A percentile compares a stretch with the other conserved stretches of the same genome.
Evolutionary conservation across 176 grass and related monocot species (phyloP).

Genomic region (Cymbopogon citratus): DNA sequence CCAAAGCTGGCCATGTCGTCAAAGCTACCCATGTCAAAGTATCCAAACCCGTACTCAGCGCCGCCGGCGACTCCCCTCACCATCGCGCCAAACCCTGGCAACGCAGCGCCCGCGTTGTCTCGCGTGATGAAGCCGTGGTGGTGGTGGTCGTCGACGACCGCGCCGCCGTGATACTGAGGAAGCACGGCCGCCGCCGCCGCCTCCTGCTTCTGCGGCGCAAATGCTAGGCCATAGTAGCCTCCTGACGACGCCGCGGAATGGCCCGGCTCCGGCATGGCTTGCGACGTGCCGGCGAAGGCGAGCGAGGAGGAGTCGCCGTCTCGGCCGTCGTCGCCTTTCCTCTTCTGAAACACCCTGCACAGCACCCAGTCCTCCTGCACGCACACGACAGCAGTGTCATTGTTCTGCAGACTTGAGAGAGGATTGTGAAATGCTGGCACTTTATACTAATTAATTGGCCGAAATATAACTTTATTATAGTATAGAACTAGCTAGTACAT

Average conservation of each 20-base stretch:
- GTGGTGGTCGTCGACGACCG: not conserved
- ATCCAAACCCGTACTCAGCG: constrained; percentile 25
- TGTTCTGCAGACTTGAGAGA: not conserved
- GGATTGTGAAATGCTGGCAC: not conserved
- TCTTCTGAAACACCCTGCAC: constrained; percentile 67
- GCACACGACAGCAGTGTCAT: not conserved
- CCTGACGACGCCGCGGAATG: not conserved
- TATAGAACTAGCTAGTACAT: too few species aligned
- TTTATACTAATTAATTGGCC: not conserved
- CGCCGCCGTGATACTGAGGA: constrained; percentile 10
- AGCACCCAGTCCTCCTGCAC: constrained; percentile 83
- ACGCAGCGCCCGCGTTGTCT: not conserved
- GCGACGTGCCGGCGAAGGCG: not conserved
- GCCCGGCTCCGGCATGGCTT: not conserved
- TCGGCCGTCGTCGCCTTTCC: constrained; percentile 30
- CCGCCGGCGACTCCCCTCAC: not conserved
- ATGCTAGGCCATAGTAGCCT: constrained; percentile 7
- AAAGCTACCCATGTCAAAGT: constrained; percentile 1
- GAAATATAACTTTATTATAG: too few species aligned
- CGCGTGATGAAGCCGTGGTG: constrained; percentile 3
- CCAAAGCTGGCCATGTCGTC: constrained; percentile 16
- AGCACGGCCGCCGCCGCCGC: not conserved
- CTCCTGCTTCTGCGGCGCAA: not conserved
- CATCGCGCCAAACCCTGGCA: not conserved
- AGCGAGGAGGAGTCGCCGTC: constrained; percentile 29